Conservation (phyloP, 306 rosid species). For the Gillenia trifoliata region DNA sequence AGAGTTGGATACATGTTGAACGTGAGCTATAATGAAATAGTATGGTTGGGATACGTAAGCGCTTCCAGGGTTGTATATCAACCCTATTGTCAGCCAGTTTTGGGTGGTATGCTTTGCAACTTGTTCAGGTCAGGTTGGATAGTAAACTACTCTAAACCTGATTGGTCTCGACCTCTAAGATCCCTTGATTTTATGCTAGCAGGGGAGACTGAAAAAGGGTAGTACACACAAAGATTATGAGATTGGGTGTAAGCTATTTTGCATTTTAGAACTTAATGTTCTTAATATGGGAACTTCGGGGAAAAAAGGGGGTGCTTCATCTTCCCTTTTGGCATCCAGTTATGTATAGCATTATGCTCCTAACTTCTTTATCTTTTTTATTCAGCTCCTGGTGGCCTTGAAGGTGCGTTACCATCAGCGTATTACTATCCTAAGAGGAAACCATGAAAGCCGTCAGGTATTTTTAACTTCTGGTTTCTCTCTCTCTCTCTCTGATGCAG, state of each 20-base stretch:
- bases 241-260: neutral
- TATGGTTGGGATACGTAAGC: neutral
- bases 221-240: neutral
- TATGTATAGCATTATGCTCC: neutral
- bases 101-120: neutral
- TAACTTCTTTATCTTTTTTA: constrained; percentile 2
- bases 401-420: constrained; percentile 92
- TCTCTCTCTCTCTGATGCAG: neutral
- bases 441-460: constrained; percentile 99
- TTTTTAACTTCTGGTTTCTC: neutral
- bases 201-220: neutral
- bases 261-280: neutral
- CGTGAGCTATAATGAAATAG: neutral
- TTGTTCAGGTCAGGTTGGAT: neutral
- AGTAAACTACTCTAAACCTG: neutral
- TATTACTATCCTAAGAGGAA: constrained; percentile 91
- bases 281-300: neutral
- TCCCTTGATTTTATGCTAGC: neutral
- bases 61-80: neutral
- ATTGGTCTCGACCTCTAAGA: neutral
- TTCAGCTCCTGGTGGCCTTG: constrained; percentile 92
- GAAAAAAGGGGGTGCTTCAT: neutral
- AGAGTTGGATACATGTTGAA: neutral
- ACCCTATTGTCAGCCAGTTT: neutral
- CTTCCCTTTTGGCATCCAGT: neutral